A percentile compares a stretch with the other conserved stretches of the same genome.
Conservation (phyloP, 495 filamentous ascomycete species). For the Penicillium parvum region DNA sequence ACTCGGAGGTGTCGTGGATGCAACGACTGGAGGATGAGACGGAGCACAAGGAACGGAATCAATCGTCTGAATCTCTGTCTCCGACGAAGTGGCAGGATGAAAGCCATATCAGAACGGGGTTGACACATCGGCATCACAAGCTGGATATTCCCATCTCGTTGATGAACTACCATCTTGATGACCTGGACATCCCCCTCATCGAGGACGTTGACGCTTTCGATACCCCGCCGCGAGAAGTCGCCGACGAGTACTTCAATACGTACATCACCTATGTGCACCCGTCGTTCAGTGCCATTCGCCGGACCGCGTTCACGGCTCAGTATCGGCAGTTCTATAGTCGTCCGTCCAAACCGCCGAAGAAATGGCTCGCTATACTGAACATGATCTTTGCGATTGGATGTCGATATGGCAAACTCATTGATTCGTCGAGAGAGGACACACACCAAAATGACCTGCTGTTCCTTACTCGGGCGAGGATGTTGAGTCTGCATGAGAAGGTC, state of each 20-base stretch:
- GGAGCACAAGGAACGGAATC: not conserved
- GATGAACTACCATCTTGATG: slow-evolving; percentile 56
- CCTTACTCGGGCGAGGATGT: slow-evolving; percentile 51
- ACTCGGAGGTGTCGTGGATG: slow-evolving; percentile 60
- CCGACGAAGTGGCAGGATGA: no score
- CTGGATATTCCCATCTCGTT: slow-evolving; percentile 27
- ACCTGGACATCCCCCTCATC: slow-evolving; percentile 40
- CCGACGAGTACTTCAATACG: slow-evolving; percentile 48
- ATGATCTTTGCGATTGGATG: slow-evolving; percentile 61
- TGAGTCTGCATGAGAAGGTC: slow-evolving; percentile 46
- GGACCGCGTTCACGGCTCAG: slow-evolving; percentile 34
- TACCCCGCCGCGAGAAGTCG: slow-evolving; percentile 46
- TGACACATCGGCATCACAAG: no score
- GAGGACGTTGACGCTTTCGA: slow-evolving; percentile 44
- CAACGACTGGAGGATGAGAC: slow-evolving; percentile 37
- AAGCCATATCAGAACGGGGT: no score
- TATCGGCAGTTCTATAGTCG: slow-evolving; percentile 35
- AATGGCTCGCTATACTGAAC: slow-evolving; percentile 60
- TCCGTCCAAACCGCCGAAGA: slow-evolving; percentile 19
- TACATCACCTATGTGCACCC: slow-evolving; percentile 57
- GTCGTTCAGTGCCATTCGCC: slow-evolving; percentile 51
- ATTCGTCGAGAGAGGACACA: slow-evolving; percentile 31
- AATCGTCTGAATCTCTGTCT: no score
- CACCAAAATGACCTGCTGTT: slow-evolving; percentile 52
- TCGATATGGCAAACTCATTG: slow-evolving; percentile 40